Conservation (phyloP, 225 moss, liverwort and hornwort species). For the Sphagnum tenellum region DNA sequence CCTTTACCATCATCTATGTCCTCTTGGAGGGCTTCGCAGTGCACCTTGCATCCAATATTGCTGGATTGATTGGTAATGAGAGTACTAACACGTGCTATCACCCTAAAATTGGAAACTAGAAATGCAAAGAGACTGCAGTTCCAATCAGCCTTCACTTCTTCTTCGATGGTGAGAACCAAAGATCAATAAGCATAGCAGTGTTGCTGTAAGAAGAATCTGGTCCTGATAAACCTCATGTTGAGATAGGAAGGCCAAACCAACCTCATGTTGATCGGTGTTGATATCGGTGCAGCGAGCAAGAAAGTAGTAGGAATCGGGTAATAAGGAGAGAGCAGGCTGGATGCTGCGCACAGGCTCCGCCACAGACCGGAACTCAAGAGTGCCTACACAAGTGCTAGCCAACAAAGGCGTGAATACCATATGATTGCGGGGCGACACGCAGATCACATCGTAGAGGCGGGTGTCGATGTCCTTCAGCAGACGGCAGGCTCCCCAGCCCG, state of each 20-base stretch:
- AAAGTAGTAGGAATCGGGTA: slow-evolving; percentile 51
- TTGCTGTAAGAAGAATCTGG: no score
- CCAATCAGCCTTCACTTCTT: no score
- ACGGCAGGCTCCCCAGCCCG: slow-evolving; percentile 75
- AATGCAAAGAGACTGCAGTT: no score
- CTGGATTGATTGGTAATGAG: no score
- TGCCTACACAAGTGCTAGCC: slow-evolving; percentile 71
- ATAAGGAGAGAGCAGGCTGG: slow-evolving; percentile 51
- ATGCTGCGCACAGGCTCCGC: slow-evolving; percentile 69
- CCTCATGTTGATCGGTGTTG: slow-evolving; percentile 49
- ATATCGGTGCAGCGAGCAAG: slow-evolving; percentile 55
- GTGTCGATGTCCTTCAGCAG: slow-evolving; percentile 64
- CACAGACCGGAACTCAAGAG: slow-evolving; percentile 75
- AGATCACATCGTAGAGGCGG: slow-evolving; percentile 56
- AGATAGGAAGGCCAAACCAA: background rate
- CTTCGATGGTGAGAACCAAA: no score
- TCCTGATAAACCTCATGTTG: no score
- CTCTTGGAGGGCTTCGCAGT: slow-evolving; percentile 47
- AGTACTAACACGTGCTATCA: no score
- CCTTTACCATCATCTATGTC: slow-evolving; percentile 19
- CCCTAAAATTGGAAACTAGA: no score
- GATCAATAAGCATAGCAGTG: no score
- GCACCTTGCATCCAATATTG: slow-evolving; percentile 17
- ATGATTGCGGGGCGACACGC: slow-evolving; percentile 73
- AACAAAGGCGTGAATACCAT: slow-evolving; percentile 90